These are phyloP conservation scores for Epicoccum nigrum DNA, from an alignment of 2,329 filamentous ascomycete species.

Conservation along the genomic window DNA sequence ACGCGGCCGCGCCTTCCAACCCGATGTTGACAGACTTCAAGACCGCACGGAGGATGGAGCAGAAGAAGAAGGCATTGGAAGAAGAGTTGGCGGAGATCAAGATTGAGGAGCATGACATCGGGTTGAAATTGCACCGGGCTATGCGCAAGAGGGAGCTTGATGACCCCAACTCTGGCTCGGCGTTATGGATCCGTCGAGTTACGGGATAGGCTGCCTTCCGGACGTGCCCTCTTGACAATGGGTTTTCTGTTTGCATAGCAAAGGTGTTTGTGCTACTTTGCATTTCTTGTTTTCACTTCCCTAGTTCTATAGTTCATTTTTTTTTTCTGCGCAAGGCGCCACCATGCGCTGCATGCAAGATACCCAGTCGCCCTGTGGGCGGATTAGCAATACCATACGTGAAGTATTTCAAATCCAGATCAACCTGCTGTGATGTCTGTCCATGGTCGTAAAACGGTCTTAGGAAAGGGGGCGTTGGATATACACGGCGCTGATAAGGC, in stretches of 20 bases:
- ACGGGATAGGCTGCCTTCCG: slow-evolving; percentile 26
- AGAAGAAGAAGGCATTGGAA: slow-evolving; percentile 44
- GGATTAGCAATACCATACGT: not conserved
- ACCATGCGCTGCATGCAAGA: slow-evolving; percentile 7
- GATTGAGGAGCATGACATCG: slow-evolving; percentile 48
- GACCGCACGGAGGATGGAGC: slow-evolving; percentile 42
- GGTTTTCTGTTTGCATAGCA: slow-evolving; percentile 8
- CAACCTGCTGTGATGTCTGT: too few relatives aligned
- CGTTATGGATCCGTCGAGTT: slow-evolving; percentile 49
- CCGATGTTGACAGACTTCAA: slow-evolving; percentile 48
- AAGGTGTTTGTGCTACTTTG: not conserved
- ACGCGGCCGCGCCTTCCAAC: slow-evolving; percentile 44
- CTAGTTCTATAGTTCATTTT: not conserved
- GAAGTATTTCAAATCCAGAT: too few relatives aligned
- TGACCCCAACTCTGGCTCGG: slow-evolving; percentile 42
- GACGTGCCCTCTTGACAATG: not conserved
- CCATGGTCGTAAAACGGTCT: too few relatives aligned
- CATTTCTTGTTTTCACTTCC: not conserved
- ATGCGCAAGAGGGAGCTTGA: slow-evolving; percentile 48
- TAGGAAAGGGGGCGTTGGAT: too few relatives aligned
- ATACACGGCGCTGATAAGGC: too few relatives aligned
- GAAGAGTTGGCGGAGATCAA: slow-evolving; percentile 48
- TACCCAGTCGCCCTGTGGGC: slow-evolving; percentile 6
- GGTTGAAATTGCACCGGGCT: slow-evolving; percentile 49
- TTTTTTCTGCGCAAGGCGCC: not conserved